Evolutionary conservation across 2,329 filamentous ascomycete species (phyloP).

Genomic region (Akanthomyces lecanii): DNA sequence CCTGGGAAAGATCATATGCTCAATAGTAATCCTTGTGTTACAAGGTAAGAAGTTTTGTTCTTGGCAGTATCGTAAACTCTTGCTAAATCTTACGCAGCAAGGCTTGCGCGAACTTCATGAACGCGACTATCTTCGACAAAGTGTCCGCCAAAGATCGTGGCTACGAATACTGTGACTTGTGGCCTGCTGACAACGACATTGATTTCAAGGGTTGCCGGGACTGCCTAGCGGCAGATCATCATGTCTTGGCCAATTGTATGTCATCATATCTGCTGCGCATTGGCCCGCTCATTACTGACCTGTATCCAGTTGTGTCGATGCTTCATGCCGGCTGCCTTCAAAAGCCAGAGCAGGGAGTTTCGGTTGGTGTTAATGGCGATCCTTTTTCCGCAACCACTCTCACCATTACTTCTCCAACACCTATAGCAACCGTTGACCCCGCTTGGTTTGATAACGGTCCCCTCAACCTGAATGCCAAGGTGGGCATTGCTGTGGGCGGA

Average conservation of each 20-base stretch:
- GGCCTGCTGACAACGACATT: conserved; percentile 36
- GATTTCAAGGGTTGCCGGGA: conserved; percentile 40
- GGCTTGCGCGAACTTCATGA: conserved; percentile 47
- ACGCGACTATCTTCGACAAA: conserved; percentile 46
- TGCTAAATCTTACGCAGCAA: conserved; percentile 37
- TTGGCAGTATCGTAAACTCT: background rate
- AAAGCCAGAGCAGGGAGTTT: conserved; percentile 42
- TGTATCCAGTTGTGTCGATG: conserved; percentile 40
- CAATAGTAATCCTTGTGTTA: conserved; percentile 45
- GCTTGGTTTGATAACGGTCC: conserved; percentile 40
- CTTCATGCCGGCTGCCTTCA: conserved; percentile 55
- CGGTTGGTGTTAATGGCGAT: conserved; percentile 47
- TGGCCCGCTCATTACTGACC: conserved; percentile 22
- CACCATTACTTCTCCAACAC: conserved; percentile 47
- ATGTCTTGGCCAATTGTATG: conserved; percentile 53
- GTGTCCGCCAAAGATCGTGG: conserved; percentile 40
- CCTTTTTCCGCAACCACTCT: conserved; percentile 47
- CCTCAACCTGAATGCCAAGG: conserved; percentile 50
- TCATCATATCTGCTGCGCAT: conserved; percentile 8
- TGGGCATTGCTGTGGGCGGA: conserved; percentile 53
- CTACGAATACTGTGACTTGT: conserved; percentile 52
- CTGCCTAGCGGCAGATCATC: conserved; percentile 40
- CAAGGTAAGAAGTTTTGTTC: conserved; percentile 37
- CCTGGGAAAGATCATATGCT: conserved; percentile 39
- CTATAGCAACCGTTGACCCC: conserved; percentile 36